Percentiles rank a stretch among this genome's conserved stretches.
Evolutionary conservation across 177 flowering plant genomes (phyloP).

Genomic region (Vitis hybrid): DNA sequence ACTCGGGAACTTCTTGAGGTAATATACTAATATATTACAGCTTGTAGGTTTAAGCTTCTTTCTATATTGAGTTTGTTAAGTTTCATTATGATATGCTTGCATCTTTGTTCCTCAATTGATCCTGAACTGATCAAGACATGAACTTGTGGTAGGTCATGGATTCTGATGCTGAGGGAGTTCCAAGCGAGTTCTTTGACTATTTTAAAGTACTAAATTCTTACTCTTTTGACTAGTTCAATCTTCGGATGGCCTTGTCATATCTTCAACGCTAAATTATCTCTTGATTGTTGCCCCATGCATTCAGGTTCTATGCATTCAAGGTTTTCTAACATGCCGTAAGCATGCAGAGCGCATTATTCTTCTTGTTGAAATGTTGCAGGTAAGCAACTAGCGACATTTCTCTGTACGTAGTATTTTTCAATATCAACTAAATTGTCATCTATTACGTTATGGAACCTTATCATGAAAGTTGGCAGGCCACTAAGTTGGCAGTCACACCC

Average conservation of each 20-base stretch:
- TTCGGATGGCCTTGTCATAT: not conserved
- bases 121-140: not conserved
- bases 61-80: not conserved
- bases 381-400: slow-evolving; percentile 14
- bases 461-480: too few species aligned
- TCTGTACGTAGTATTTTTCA: not conserved
- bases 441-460: not conserved
- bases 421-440: not conserved
- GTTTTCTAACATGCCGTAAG: slow-evolving; percentile 95
- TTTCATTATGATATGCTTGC: not conserved
- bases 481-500: too few species aligned
- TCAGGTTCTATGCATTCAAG: slow-evolving; percentile 98
- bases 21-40: slow-evolving; percentile 8
- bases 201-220: slow-evolving; percentile 60
- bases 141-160: slow-evolving; percentile 82
- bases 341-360: slow-evolving; percentile 98
- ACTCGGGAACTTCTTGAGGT: slow-evolving; percentile 99
- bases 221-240: not conserved
- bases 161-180: slow-evolving; percentile 99
- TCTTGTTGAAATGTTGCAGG: slow-evolving; percentile 99
- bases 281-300: slow-evolving; percentile 10
- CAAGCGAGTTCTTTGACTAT: slow-evolving; percentile 99
- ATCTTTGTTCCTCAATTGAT: not conserved
- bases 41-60: not conserved
- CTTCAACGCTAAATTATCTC: not conserved